These are phyloP conservation scores for Ramalina intermedia DNA, from an alignment of 495 filamentous ascomycete species.

Conservation along the genomic window DNA sequence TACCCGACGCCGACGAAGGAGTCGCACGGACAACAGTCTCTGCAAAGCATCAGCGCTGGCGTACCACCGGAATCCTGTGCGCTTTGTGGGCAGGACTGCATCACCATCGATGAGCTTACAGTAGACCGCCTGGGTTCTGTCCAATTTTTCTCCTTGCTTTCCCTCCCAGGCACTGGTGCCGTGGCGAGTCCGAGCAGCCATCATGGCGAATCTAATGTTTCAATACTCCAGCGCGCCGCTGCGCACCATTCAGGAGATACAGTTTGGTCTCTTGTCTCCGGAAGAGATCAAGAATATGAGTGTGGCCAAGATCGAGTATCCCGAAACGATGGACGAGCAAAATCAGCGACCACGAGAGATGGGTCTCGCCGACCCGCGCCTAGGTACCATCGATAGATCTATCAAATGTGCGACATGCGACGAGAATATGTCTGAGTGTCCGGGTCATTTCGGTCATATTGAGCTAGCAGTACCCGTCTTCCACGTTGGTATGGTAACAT, in stretches of 20 bases:
- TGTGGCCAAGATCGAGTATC: constrained; percentile 81
- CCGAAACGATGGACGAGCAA: constrained; percentile 97
- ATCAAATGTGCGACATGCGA: constrained; percentile 91
- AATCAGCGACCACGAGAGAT: constrained; percentile 71
- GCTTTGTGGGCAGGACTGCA: too few relatives aligned
- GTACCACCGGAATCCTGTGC: too few relatives aligned
- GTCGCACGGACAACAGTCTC: neutral
- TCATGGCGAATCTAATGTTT: constrained; percentile 88
- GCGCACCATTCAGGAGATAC: constrained; percentile 93
- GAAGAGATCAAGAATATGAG: constrained; percentile 98
- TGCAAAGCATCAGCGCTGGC: neutral
- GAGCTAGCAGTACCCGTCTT: constrained; percentile 90
- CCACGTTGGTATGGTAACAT: constrained; percentile 49
- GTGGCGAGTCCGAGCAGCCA: constrained; percentile 23
- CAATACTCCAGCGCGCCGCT: constrained; percentile 86
- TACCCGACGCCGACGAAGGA: constrained; percentile 1
- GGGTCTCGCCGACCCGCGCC: constrained; percentile 83
- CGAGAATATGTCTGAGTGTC: constrained; percentile 86
- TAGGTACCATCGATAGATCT: constrained; percentile 87
- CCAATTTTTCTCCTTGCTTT: constrained; percentile 1
- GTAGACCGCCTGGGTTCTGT: neutral
- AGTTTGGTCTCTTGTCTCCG: constrained; percentile 90
- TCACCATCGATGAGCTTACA: too few relatives aligned
- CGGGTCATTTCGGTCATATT: constrained; percentile 95
- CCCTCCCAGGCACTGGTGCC: neutral